phyloP scores from a whole-genome alignment of 2,329 filamentous ascomycete genomes.

The Colletotrichum magnum region DNA sequence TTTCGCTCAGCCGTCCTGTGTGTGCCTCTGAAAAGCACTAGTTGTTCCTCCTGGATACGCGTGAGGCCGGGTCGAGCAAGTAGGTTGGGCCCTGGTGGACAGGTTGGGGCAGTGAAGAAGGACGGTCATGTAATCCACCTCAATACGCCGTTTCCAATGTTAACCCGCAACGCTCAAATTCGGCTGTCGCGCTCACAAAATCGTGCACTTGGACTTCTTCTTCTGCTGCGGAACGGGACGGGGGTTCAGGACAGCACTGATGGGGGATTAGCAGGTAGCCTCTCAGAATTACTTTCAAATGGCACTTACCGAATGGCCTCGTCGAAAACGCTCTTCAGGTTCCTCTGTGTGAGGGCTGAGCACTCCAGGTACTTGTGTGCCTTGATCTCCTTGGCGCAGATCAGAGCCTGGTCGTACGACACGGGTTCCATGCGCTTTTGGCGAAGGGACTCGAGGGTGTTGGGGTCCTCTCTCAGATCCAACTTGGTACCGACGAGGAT shows the following conservation, averaged over 20 bases:
- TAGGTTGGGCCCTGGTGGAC: conserved; percentile 28
- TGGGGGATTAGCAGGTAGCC: conserved; percentile 40
- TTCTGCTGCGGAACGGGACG: conserved; percentile 69
- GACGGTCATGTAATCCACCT: conserved; percentile 22
- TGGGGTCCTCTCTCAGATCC: conserved; percentile 90
- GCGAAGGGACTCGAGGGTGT: conserved; percentile 84
- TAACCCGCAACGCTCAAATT: conserved; percentile 26
- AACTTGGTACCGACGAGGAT: conserved; percentile 98
- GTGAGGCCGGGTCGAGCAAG: conserved; percentile 25
- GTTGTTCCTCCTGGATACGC: conserved; percentile 23
- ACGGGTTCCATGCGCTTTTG: conserved; percentile 98
- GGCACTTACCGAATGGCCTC: conserved; percentile 90
- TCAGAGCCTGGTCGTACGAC: conserved; percentile 90
- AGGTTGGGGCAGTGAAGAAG: conserved; percentile 17
- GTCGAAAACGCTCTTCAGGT: conserved; percentile 98
- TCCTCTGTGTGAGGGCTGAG: conserved; percentile 95
- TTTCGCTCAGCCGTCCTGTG: conserved; percentile 17
- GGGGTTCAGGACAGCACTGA: conserved; percentile 80
- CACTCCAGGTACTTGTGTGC: conserved; percentile 99
- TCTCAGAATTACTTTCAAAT: conserved; percentile 44
- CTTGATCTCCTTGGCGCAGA: conserved; percentile 92
- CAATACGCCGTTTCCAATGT: conserved; percentile 35
- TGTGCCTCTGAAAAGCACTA: conserved; percentile 21
- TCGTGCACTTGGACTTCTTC: conserved; percentile 78
- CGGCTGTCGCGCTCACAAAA: conserved; percentile 66